Percentiles rank a stretch among this genome's conserved stretches.
Conservation (phyloP, 2,329 filamentous ascomycete genomes). For the Colletotrichum chlorophyti region DNA sequence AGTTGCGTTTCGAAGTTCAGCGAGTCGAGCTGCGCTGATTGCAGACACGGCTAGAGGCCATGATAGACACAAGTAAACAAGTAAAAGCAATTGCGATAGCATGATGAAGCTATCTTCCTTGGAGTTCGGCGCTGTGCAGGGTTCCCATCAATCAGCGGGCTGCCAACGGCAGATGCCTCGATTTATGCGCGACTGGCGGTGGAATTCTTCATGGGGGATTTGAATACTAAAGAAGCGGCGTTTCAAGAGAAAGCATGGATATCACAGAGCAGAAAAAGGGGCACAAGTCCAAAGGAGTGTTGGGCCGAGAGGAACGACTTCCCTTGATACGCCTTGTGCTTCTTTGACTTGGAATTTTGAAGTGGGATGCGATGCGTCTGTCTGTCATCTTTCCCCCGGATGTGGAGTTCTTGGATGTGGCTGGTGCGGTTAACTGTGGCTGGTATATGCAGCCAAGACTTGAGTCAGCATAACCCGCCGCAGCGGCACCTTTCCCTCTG, state of each 20-base stretch:
- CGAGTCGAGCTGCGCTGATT: slow-evolving; percentile 63
- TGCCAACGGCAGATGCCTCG: slow-evolving; percentile 27
- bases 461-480: slow-evolving; percentile 10
- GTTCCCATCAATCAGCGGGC: slow-evolving; percentile 31
- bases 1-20: slow-evolving; percentile 64
- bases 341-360: slow-evolving; percentile 10
- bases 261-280: not conserved
- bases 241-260: slow-evolving; percentile 1
- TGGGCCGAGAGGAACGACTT: not conserved
- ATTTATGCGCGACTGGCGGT: slow-evolving; percentile 20
- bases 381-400: slow-evolving; percentile 25
- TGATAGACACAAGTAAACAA: slow-evolving; percentile 37
- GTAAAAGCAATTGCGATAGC: slow-evolving; percentile 33
- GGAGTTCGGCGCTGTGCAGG: not conserved
- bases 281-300: slow-evolving; percentile 1
- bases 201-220: slow-evolving; percentile 16
- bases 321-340: slow-evolving; percentile 16
- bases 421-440: slow-evolving; percentile 8
- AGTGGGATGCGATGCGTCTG: slow-evolving; percentile 17
- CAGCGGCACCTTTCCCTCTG: slow-evolving; percentile 9
- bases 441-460: not conserved
- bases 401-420: slow-evolving; percentile 7
- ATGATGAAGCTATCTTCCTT: slow-evolving; percentile 28
- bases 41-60: slow-evolving; percentile 48
- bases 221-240: not conserved